Evolutionary conservation across 768 basidiomycete species (phyloP), one percentile per base, ranked within the genome.

Genomic region (Rossbeevera mucosa): DNA sequence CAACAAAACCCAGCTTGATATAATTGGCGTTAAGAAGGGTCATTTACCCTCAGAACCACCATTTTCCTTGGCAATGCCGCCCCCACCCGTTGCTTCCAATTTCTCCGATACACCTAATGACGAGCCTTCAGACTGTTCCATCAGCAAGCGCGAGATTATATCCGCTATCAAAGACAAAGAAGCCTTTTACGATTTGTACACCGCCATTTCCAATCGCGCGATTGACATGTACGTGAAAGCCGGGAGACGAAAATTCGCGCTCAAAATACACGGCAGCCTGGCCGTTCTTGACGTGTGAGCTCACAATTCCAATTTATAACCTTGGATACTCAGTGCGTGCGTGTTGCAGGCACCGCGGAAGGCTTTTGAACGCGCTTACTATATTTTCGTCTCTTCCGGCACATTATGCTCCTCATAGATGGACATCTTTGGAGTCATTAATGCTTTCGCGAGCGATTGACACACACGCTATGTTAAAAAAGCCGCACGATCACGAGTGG

Each of bases 231-330:
- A 92, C 61, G 85, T 82, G 46, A 85, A 81, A 57, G 86, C 87
- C n/a, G 87, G 85, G 16, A 81, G 94, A 41, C 78, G 85, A 45
- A 88, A 95, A 62, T 91, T 88, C 63, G 93, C 92, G 9, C 72
- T 94, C 30, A 88, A 87, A 59, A 70, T 97, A 45, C 89, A 94
- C 55, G 91, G 89, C 2, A 85, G 80, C 60, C 74, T 97, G 14
- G 95, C 94, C 3, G 90, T 88, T 14, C 78, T 98, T 31, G 94
- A 97, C 58, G 68, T 86, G 95, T 97, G 73, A 57, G 92, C 72
- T n/a, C 4, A 11, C 21, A 30, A 33, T 58, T 41, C 31, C 41
- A 30, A 25, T 40, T n/a, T 21, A 43, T 54, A n/a, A 31, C 24
- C 45, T 36, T 24, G 31, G 30, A 44, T 45, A 44, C 47, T 62